phyloP scores from a whole-genome alignment of 2,329 filamentous ascomycete genomes.

The Drechslerella dactyloides region DNA sequence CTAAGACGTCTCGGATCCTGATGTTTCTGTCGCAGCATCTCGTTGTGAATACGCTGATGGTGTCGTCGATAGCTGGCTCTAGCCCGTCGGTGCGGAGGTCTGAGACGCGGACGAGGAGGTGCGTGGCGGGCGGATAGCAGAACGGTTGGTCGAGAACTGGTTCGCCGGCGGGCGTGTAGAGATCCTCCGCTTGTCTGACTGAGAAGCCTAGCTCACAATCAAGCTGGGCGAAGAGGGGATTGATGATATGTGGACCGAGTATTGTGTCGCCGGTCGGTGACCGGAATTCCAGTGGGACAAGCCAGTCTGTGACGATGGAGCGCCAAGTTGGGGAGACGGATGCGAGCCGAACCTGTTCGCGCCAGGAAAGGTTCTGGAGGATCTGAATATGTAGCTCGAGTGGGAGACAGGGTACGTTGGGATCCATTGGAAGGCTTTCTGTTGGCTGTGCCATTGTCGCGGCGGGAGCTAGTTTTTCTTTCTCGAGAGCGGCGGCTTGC shows the following conservation, averaged over 20 bases:
- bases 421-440: conserved; percentile 5
- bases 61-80: conserved; percentile 32
- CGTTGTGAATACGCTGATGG: conserved; percentile 34
- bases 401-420: conserved; percentile 18
- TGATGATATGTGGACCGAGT: conserved; percentile 40
- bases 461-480: not conserved
- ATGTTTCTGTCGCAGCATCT: conserved; percentile 38
- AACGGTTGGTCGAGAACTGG: conserved; percentile 29
- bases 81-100: conserved; percentile 40
- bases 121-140: conserved; percentile 29
- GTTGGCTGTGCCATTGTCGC: not conserved
- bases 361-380: conserved; percentile 37
- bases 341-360: conserved; percentile 39
- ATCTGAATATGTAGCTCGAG: conserved; percentile 45
- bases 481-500: not conserved
- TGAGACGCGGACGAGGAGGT: conserved; percentile 22
- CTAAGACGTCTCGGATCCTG: conserved; percentile 27
- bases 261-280: conserved; percentile 33
- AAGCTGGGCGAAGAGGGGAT: conserved; percentile 32
- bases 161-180: conserved; percentile 25
- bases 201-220: conserved; percentile 28
- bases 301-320: conserved; percentile 34
- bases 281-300: conserved; percentile 34
- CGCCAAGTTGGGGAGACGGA: conserved; percentile 41
- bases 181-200: conserved; percentile 7